Percentiles rank a stretch among this genome's conserved stretches.
Conservation (phyloP, 176 grass and related monocot species). For the Eleusine coracana region DNA sequence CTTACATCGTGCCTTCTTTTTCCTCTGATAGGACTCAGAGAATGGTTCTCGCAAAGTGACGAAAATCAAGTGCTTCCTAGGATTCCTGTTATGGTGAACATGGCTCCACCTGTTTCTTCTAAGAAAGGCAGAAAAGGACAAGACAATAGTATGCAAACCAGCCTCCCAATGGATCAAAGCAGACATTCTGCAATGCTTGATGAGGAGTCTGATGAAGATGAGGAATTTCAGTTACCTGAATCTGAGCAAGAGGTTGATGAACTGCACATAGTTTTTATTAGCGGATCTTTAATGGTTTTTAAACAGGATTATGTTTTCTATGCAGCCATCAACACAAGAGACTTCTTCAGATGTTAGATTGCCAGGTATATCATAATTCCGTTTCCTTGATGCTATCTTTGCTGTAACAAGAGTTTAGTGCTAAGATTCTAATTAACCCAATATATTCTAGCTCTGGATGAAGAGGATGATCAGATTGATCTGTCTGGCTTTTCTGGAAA, state of each 20-base stretch:
- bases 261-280: slow-evolving; percentile 22
- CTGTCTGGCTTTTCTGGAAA: slow-evolving; percentile 86
- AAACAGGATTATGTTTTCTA: slow-evolving; percentile 34
- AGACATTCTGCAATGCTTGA: slow-evolving; percentile 63
- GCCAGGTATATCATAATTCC: slow-evolving; percentile 52
- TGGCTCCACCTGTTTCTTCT: slow-evolving; percentile 58
- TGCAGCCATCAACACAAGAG: slow-evolving; percentile 60
- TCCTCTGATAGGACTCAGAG: slow-evolving; percentile 67
- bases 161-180: slow-evolving; percentile 48
- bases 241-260: slow-evolving; percentile 62
- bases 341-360: slow-evolving; percentile 40
- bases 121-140: slow-evolving; percentile 72
- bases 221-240: slow-evolving; percentile 67
- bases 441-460: slow-evolving; percentile 53
- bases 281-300: slow-evolving; percentile 22
- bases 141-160: slow-evolving; percentile 45
- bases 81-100: slow-evolving; percentile 81
- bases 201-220: slow-evolving; percentile 94
- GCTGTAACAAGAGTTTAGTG: neutral
- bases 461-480: slow-evolving; percentile 76
- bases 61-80: slow-evolving; percentile 70
- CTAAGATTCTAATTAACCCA: neutral
- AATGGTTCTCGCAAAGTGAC: slow-evolving; percentile 97
- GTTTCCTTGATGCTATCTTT: slow-evolving; percentile 34
- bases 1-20: slow-evolving; percentile 2